Conservation (phyloP, 345 rosid genomes). For the Bruguiera sexangula region DNA sequence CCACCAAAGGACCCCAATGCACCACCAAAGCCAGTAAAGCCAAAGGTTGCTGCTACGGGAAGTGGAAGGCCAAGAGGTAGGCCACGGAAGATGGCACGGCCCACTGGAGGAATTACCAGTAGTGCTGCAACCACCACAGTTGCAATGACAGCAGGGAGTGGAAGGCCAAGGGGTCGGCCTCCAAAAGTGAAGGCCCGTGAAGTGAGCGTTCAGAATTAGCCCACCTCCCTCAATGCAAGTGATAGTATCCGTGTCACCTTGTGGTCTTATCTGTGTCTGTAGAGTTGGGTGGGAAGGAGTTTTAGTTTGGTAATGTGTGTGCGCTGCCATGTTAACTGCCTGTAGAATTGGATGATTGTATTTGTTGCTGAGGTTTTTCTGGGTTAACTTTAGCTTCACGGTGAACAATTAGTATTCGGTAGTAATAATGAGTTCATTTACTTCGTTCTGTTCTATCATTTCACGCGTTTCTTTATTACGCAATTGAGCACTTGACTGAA, state of each 20-base stretch:
- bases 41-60: conserved; percentile 25
- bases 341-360: conserved; percentile 13
- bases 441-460: neutral
- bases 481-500: too few relatives aligned
- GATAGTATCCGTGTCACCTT: neutral
- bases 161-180: conserved; percentile 33
- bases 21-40: conserved; percentile 34
- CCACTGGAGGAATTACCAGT: conserved; percentile 43
- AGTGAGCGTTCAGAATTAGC: conserved; percentile 34
- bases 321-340: conserved; percentile 5
- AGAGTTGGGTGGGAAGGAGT: conserved; percentile 3
- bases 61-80: conserved; percentile 64
- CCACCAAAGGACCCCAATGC: conserved; percentile 59
- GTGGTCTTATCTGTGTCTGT: neutral
- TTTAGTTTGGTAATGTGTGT: conserved; percentile 1
- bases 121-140: conserved; percentile 1
- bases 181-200: conserved; percentile 29
- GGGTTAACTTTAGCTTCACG: neutral
- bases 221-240: neutral
- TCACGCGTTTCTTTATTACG: too few relatives aligned
- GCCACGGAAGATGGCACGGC: conserved; percentile 59
- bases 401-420: neutral
- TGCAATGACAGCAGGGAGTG: conserved; percentile 21
- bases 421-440: neutral
- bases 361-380: neutral